phyloP scores from a whole-genome alignment of 1,284 basidiomycete species.

The Leccinum variabile region DNA sequence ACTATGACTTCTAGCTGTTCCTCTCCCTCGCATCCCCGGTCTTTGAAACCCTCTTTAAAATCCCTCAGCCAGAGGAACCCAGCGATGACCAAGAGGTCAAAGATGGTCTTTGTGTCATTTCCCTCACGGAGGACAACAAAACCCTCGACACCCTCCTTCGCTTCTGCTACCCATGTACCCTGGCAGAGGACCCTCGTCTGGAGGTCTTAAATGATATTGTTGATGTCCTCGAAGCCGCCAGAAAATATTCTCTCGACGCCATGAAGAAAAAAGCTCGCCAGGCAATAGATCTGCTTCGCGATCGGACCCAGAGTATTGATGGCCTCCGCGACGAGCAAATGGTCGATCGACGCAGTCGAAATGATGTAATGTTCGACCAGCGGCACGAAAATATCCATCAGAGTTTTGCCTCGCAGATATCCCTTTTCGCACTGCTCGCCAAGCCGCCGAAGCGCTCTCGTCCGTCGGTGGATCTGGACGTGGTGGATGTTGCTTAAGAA shows the following conservation, averaged over 20 bases:
- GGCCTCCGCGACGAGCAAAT: constrained; percentile 91
- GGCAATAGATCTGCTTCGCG: constrained; percentile 55
- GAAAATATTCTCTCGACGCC: constrained; percentile 20
- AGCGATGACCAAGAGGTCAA: constrained; percentile 4
- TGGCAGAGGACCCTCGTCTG: constrained; percentile 21
- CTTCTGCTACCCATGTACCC: constrained; percentile 32
- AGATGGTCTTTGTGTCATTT: constrained; percentile 23
- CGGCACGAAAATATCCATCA: constrained; percentile 87
- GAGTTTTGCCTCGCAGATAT: constrained; percentile 67
- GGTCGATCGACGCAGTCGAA: constrained; percentile 73
- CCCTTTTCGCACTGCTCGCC: constrained; percentile 79
- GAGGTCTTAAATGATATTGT: constrained; percentile 15
- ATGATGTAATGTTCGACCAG: constrained; percentile 83
- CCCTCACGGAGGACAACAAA: constrained; percentile 27
- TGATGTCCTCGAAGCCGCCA: constrained; percentile 22
- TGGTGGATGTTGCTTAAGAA: constrained; percentile 98
- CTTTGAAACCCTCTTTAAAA: constrained; percentile 39
- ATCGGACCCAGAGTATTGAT: constrained; percentile 78
- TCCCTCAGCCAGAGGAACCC: constrained; percentile 27
- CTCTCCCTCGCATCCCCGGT: constrained; percentile 38
- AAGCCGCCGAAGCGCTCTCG: constrained; percentile 84
- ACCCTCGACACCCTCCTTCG: constrained; percentile 29
- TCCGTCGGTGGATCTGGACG: constrained; percentile 90
- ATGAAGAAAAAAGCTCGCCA: constrained; percentile 20
- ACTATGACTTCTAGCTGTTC: constrained; percentile 28